A percentile compares a stretch with the other conserved stretches of the same genome.
phyloP scores from a whole-genome alignment of 2,329 filamentous ascomycete genomes.

The Scedosporium dehoogii region DNA sequence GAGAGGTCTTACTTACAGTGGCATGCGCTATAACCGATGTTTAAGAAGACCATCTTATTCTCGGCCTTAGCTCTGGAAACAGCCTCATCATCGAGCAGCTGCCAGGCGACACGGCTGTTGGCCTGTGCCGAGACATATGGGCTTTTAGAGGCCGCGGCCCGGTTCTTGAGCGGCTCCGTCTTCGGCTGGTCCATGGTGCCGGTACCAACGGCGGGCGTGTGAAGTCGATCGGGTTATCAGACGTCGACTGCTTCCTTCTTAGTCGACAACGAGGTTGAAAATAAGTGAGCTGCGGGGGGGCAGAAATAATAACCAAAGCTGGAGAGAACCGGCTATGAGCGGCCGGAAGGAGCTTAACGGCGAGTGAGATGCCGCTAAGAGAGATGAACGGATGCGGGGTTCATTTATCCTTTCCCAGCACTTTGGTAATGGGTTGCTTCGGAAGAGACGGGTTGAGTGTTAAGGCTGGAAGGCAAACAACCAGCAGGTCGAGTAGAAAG shows the following conservation, averaged over 20 bases:
- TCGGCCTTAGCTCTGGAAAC: slow-evolving; percentile 67
- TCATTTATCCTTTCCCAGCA: not conserved
- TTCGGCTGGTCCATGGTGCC: slow-evolving; percentile 4
- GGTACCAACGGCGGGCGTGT: not conserved
- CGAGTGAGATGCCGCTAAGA: not conserved
- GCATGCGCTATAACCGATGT: slow-evolving; percentile 90
- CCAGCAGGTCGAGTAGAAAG: not conserved
- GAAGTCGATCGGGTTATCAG: not conserved
- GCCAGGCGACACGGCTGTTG: slow-evolving; percentile 82
- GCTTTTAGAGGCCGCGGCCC: slow-evolving; percentile 29
- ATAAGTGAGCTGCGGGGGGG: not conserved
- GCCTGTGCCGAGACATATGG: slow-evolving; percentile 61
- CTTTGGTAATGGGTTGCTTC: not conserved
- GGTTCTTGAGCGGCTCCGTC: slow-evolving; percentile 17
- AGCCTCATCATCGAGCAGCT: slow-evolving; percentile 71
- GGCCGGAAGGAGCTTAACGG: not conserved
- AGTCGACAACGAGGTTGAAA: not conserved
- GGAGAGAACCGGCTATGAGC: not conserved
- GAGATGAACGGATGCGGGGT: not conserved
- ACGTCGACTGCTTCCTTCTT: not conserved
- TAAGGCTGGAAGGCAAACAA: not conserved
- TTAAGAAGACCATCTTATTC: slow-evolving; percentile 85
- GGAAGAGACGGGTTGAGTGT: not conserved
- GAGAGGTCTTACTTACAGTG: slow-evolving; percentile 59
- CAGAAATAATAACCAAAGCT: not conserved